Evolutionary conservation across 1,139 yeast species (phyloP).

Genomic region (Geotrichum bryndzae): DNA sequence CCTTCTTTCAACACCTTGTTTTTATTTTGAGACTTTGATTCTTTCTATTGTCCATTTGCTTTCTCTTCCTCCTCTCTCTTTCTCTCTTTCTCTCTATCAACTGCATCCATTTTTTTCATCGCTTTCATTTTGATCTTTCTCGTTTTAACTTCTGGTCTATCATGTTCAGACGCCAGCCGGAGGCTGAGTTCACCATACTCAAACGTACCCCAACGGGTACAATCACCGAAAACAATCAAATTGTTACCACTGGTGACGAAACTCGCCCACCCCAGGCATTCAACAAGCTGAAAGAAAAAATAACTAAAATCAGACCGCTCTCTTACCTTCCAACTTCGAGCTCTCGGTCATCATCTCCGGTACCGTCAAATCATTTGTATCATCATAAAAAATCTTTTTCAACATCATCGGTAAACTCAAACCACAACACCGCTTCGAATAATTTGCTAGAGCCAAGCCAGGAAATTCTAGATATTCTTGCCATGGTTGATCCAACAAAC

Average conservation of each 20-base stretch:
- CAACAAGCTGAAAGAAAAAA: constrained; percentile 6
- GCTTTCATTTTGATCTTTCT: neutral
- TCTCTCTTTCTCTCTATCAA: neutral
- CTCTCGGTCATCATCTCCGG: neutral
- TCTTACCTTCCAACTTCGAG: neutral
- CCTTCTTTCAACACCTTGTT: too few relatives aligned
- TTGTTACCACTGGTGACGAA: constrained; percentile 10
- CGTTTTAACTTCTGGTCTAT: neutral
- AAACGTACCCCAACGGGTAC: constrained; percentile 7
- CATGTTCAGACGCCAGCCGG: constrained; percentile 11
- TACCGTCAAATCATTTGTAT: neutral
- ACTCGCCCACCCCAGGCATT: neutral
- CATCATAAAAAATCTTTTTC: constrained; percentile 1
- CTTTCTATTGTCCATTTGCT: neutral
- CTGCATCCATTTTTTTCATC: neutral
- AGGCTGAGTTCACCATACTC: constrained; percentile 12
- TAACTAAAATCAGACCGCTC: constrained; percentile 9
- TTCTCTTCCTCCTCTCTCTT: neutral
- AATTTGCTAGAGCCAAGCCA: constrained; percentile 2
- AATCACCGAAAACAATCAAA: constrained; percentile 7
- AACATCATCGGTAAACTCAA: neutral
- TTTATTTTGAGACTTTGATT: neutral
- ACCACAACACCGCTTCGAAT: neutral
- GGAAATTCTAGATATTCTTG: constrained; percentile 16
- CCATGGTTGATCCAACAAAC: constrained; percentile 17